Evolutionary conservation across 257 asterid genomes (phyloP).

Genomic region (Lycium ferocissimum): DNA sequence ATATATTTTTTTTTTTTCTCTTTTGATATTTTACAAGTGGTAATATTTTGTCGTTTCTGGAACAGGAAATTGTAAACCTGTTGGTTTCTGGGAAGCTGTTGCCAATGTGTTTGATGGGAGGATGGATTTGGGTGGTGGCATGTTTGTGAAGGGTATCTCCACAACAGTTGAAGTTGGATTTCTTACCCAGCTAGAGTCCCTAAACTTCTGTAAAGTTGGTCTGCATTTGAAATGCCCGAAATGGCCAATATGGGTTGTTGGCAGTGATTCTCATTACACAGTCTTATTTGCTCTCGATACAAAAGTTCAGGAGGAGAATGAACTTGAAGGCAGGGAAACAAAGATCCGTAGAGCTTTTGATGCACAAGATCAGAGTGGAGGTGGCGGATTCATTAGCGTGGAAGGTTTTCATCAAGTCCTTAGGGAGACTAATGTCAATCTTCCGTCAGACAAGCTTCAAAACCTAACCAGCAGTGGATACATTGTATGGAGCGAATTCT

Average conservation of each 20-base stretch:
- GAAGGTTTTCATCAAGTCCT: conserved; percentile 89
- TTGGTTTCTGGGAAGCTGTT: conserved; percentile 90
- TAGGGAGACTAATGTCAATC: conserved; percentile 60
- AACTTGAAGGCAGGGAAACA: conserved; percentile 75
- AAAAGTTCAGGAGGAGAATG: conserved; percentile 91
- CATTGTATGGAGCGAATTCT: conserved; percentile 95
- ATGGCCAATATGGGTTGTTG: conserved; percentile 99
- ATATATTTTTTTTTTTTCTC: not conserved
- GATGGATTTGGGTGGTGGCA: conserved; percentile 94
- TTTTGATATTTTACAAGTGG: too few species aligned
- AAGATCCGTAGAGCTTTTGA: conserved; percentile 89
- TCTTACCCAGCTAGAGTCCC: conserved; percentile 91
- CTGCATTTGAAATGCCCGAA: conserved; percentile 79
- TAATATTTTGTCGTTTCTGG: conserved; percentile 31
- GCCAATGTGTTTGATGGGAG: conserved; percentile 91
- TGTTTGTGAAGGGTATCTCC: conserved; percentile 90
- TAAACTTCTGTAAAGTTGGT: conserved; percentile 92
- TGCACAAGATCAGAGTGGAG: conserved; percentile 96
- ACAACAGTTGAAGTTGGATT: conserved; percentile 92
- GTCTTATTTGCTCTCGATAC: conserved; percentile 87
- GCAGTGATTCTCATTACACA: conserved; percentile 96
- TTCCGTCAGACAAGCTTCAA: conserved; percentile 73
- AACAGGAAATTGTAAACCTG: conserved; percentile 94
- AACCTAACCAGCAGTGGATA: conserved; percentile 73
- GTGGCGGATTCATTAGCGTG: conserved; percentile 95